A percentile compares a stretch with the other conserved stretches of the same genome.
phyloP scores from a whole-genome alignment of 805 yeast species.

The Starmerella vaccinii region DNA sequence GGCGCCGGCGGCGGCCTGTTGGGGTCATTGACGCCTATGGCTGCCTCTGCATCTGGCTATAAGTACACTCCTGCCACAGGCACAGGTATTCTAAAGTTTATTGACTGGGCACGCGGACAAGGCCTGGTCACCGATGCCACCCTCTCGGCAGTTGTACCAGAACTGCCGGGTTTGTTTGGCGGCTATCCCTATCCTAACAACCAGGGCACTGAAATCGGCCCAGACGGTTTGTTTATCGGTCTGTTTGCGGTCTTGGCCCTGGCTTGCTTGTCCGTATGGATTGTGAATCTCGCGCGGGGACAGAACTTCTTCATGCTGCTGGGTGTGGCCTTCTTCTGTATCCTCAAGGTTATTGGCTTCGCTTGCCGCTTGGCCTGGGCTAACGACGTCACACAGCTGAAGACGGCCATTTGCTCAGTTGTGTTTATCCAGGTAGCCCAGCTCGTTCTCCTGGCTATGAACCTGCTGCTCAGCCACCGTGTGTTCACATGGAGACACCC shows the following conservation, averaged over 20 bases:
- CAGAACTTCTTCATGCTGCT: slow-evolving; percentile 51
- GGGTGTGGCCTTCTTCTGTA: slow-evolving; percentile 45
- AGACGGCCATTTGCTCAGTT: slow-evolving; percentile 46
- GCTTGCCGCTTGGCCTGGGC: slow-evolving; percentile 52
- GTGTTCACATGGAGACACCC: slow-evolving; percentile 72
- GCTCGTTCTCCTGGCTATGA: slow-evolving; percentile 48
- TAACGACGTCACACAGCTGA: slow-evolving; percentile 37
- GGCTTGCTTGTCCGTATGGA: slow-evolving; percentile 40
- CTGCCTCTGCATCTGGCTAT: slow-evolving; percentile 17
- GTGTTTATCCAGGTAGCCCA: slow-evolving; percentile 50
- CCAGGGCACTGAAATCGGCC: slow-evolving; percentile 43
- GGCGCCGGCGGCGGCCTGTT: slow-evolving; percentile 14
- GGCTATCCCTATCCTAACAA: slow-evolving; percentile 39
- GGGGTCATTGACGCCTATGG: slow-evolving; percentile 18
- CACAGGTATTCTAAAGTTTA: slow-evolving; percentile 26
- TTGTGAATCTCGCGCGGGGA: slow-evolving; percentile 42
- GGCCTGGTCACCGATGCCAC: slow-evolving; percentile 17
- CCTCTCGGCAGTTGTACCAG: slow-evolving; percentile 22
- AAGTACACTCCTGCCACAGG: slow-evolving; percentile 23
- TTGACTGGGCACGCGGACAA: slow-evolving; percentile 17
- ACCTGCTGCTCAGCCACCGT: slow-evolving; percentile 59
- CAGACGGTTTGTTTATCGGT: slow-evolving; percentile 48
- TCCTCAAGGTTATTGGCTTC: slow-evolving; percentile 49
- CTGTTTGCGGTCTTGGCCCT: slow-evolving; percentile 42
- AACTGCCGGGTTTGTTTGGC: slow-evolving; percentile 42